Evolutionary conservation across 768 basidiomycete genomes (phyloP), one percentile per base, ranked within the genome.

Genomic region (Boletus sp.): DNA sequence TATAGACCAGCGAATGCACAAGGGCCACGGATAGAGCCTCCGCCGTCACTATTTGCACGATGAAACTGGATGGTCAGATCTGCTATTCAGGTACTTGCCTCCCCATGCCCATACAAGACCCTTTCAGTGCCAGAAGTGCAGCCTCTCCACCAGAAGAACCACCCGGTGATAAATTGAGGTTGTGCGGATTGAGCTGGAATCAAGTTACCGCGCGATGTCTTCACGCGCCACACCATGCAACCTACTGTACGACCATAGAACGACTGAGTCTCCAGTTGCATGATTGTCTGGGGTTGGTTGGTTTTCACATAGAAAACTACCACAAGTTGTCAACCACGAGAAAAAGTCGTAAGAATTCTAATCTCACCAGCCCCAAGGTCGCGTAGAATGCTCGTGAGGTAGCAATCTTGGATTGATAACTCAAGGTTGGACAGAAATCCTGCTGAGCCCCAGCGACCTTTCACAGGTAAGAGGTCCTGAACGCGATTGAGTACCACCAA

Each of bases 101-200:
- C 29, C 80, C 78, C 28, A 80, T 66, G 7, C 81, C 78, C 30
- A 82, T 58, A 30, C 76, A 75, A 20, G 75, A 72, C 32, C 80
- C 80, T 36, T 74, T 75, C 52, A 82, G 58, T 5, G 79, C 79
- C 3, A 83, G 51, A 1, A 83, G 61, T 0, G 82, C 79, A 6
- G 74, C 72, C 64, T 81, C 82, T 33, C 82, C 82, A 7, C 82
- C 82, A 2, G 77, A 78, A 10, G 80, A 81, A n/a, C 83, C 83
- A 14, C 83, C 82, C 1, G 75, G 65, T 0, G 77, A 79, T 24
- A 80, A 64, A 11, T 67, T 47, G 2, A 74, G 67, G 58, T 82
- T 81, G 66, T 70, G 65, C 1, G 82, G 82, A 54, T 83, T 81
- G 32, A 72, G 62, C 45, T 80, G 69, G 41, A 47, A 47, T 24